Conservation (phyloP, 805 yeast species). For the Barnettozyma vustinii region DNA sequence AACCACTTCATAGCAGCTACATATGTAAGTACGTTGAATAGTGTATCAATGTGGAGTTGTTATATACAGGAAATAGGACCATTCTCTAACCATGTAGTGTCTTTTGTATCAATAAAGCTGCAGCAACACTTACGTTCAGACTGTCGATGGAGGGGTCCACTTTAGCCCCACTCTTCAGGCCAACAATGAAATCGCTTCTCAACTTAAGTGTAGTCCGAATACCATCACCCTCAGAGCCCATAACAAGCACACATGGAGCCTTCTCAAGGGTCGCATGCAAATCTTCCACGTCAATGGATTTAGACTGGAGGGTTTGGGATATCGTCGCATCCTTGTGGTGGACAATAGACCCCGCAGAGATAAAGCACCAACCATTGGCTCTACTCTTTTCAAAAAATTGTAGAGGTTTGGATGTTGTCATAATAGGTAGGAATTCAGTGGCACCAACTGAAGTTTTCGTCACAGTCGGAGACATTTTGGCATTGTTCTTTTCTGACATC, state of each 20-base stretch:
- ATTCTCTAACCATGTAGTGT: constrained; percentile 9
- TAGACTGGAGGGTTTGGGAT: constrained; percentile 25
- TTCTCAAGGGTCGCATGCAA: constrained; percentile 38
- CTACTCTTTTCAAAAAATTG: constrained; percentile 53
- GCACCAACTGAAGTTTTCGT: constrained; percentile 84
- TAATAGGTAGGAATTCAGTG: constrained; percentile 64
- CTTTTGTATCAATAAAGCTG: constrained; percentile 54
- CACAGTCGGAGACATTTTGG: constrained; percentile 72
- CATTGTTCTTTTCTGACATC: constrained; percentile 62
- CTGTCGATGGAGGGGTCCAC: constrained; percentile 54
- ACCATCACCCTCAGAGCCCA: constrained; percentile 87
- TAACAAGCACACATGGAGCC: constrained; percentile 61
- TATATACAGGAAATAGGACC: not conserved
- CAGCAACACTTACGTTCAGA: constrained; percentile 85
- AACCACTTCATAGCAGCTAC: too few relatives aligned
- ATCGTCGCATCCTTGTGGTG: constrained; percentile 29
- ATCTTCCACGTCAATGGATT: constrained; percentile 35
- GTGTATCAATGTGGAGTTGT: not conserved
- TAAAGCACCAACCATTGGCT: constrained; percentile 60
- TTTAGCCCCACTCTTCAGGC: constrained; percentile 28
- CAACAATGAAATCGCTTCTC: constrained; percentile 45
- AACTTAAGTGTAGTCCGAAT: constrained; percentile 60
- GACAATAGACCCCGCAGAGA: constrained; percentile 49
- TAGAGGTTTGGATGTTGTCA: constrained; percentile 51
- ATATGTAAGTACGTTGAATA: too few relatives aligned